phyloP scores from a whole-genome alignment of 1,284 basidiomycete species.

The Trichosporon sp. region DNA sequence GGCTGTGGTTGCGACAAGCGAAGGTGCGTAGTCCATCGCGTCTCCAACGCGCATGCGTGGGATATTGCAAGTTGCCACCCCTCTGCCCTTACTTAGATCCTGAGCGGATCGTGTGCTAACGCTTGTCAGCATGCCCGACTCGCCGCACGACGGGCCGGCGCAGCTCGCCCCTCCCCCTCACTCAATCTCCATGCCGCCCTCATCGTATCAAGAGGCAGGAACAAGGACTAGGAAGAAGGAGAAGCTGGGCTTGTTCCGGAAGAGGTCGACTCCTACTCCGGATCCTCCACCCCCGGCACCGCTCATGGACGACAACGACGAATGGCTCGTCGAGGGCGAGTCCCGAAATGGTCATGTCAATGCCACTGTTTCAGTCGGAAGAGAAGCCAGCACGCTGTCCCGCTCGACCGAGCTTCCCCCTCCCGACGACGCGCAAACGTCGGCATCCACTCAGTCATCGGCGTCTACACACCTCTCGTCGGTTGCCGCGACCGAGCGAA shows the following conservation, averaged over 20 bases:
- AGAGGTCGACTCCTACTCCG: slow-evolving; percentile 10
- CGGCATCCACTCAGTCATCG: background rate
- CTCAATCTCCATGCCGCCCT: background rate
- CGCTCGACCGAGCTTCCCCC: slow-evolving; percentile 13
- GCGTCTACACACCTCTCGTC: background rate
- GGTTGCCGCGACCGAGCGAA: background rate
- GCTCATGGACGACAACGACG: slow-evolving; percentile 31
- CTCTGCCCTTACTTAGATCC: background rate
- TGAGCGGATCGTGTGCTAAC: background rate
- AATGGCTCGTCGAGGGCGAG: slow-evolving; percentile 36
- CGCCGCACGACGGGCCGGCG: background rate
- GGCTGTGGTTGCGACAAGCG: background rate
- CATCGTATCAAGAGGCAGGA: background rate
- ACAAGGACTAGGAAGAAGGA: background rate
- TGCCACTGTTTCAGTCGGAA: slow-evolving; percentile 16
- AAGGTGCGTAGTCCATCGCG: background rate
- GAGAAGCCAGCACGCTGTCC: slow-evolving; percentile 13
- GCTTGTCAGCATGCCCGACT: background rate
- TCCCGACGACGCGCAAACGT: slow-evolving; percentile 7
- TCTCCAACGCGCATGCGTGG: background rate
- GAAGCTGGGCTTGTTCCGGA: slow-evolving; percentile 13
- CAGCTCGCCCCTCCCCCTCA: background rate
- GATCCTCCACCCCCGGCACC: slow-evolving; percentile 4
- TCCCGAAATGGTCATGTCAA: slow-evolving; percentile 15
- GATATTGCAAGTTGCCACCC: background rate